Evolutionary conservation across 225 moss, liverwort and hornwort species (phyloP).

Genomic region (Sphagnum contortum): DNA sequence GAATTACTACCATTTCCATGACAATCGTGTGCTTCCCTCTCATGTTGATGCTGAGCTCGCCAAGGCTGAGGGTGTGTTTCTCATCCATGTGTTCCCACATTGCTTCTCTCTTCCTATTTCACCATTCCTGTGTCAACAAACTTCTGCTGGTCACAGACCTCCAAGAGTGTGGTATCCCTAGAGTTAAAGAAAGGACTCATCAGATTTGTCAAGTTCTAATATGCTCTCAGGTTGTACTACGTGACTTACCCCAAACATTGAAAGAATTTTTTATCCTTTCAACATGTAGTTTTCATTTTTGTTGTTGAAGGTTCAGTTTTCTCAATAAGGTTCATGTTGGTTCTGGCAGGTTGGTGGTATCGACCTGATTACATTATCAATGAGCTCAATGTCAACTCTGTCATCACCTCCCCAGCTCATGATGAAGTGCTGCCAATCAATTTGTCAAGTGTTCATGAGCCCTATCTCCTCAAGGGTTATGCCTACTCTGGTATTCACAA

Average conservation of each 20-base stretch:
- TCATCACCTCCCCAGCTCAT: slow-evolving; percentile 69
- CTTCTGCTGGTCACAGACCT: too few relatives aligned
- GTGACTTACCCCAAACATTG: too few relatives aligned
- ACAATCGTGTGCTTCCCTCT: slow-evolving; percentile 89
- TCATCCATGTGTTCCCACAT: background rate
- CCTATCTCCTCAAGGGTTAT: slow-evolving; percentile 69
- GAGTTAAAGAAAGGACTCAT: too few relatives aligned
- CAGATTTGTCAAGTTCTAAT: too few relatives aligned
- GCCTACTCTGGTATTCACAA: slow-evolving; percentile 71
- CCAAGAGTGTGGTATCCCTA: too few relatives aligned
- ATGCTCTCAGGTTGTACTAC: too few relatives aligned
- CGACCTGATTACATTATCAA: slow-evolving; percentile 98
- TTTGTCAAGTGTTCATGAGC: slow-evolving; percentile 34
- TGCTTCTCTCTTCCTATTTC: background rate
- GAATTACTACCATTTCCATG: slow-evolving; percentile 89
- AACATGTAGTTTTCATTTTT: too few relatives aligned
- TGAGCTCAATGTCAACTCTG: slow-evolving; percentile 92
- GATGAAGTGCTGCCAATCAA: slow-evolving; percentile 52
- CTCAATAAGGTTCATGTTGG: too few relatives aligned
- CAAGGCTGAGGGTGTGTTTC: slow-evolving; percentile 66
- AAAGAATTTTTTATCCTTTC: too few relatives aligned
- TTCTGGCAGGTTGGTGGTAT: slow-evolving; percentile 86
- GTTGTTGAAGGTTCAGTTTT: too few relatives aligned
- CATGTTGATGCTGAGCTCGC: slow-evolving; percentile 83
- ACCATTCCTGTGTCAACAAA: background rate